phyloP scores from a whole-genome alignment of 805 yeast genomes.

The Lipomyces kockii region DNA sequence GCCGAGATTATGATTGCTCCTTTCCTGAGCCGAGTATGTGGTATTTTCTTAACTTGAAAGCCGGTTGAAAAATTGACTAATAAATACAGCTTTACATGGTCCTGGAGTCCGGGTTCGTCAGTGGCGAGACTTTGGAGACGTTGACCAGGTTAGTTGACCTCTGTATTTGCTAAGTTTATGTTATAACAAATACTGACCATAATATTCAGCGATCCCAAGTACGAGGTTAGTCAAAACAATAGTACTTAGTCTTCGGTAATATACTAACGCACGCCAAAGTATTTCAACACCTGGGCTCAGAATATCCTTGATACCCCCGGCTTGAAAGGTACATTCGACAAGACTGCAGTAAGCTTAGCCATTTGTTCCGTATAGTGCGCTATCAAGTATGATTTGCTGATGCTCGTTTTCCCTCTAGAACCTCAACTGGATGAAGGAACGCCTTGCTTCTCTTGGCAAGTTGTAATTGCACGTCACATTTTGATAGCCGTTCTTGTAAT shows the following conservation, averaged over 20 bases:
- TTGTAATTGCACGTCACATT: background rate
- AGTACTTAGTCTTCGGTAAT: background rate
- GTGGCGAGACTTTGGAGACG: constrained; percentile 9
- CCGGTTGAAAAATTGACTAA: background rate
- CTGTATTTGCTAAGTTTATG: constrained; percentile 7
- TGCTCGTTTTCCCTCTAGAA: background rate
- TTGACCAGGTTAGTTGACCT: constrained; percentile 18
- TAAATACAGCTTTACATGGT: constrained; percentile 15
- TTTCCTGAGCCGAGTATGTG: constrained; percentile 34
- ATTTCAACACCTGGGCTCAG: constrained; percentile 35
- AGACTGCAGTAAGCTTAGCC: constrained; percentile 10
- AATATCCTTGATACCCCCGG: constrained; percentile 36
- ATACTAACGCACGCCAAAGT: background rate
- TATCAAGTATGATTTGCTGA: background rate
- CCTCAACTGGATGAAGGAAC: background rate
- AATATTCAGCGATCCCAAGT: constrained; percentile 33
- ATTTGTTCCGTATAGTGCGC: background rate
- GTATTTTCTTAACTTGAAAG: background rate
- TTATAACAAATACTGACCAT: constrained; percentile 3
- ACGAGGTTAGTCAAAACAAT: constrained; percentile 12
- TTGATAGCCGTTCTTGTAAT: background rate
- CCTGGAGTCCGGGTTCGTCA: constrained; percentile 18
- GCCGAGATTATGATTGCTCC: constrained; percentile 39
- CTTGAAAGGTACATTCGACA: constrained; percentile 35
- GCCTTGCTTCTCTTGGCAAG: background rate